Evolutionary conservation across 192 early-diverging fungal genomes (phyloP), one percentile per base, ranked within the genome.

Genomic region (Coemansia sp.): DNA sequence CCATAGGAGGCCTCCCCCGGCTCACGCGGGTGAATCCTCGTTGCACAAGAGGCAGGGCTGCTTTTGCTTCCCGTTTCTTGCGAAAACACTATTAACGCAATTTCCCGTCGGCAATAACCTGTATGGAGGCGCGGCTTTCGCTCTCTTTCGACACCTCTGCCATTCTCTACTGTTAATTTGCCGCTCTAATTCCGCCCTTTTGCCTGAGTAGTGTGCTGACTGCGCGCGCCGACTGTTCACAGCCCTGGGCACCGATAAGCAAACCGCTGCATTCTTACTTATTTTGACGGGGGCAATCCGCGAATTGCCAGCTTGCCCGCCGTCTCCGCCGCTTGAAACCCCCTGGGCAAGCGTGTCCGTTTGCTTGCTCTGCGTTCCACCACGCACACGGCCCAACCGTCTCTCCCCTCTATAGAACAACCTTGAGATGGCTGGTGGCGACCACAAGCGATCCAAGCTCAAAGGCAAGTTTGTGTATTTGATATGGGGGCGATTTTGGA

Each of bases 401-500:
- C n/a, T 15, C n/a, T 15, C 15, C 17, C n/a, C 36, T 39, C 15
- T 15, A 15, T 39, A 39, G 36, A 39, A 39, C 36, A 36, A 14
- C 36, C n/a, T 17, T 17, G 10, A 15, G 29, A 70, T 70, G 67
- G 49, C 60, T 9, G 60, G 55, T 15, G 29, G 45, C 20, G 60
- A 70, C 45, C 60, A 50, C 43, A 70, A 70, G 36, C 53, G 51
- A 50, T 46, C 55, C 12, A 55, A 60, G 27, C 56, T 70, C 41
- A 70, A 70, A 63, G 67, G 67, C 56, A 70, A 63, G 50, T 62
- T n/a, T 14, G 22, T 31, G 19, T 15, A 23, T 21, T 23, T 19
- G 35, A 47, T 20, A 29, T 26, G 28, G 8, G 9, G 43, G 43
- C 14, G 25, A 26, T 30, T 47, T 47, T 27, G 45, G 26, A 47